phyloP scores from a whole-genome alignment of 2,329 filamentous ascomycete species.

The Aspergillus sojae region DNA sequence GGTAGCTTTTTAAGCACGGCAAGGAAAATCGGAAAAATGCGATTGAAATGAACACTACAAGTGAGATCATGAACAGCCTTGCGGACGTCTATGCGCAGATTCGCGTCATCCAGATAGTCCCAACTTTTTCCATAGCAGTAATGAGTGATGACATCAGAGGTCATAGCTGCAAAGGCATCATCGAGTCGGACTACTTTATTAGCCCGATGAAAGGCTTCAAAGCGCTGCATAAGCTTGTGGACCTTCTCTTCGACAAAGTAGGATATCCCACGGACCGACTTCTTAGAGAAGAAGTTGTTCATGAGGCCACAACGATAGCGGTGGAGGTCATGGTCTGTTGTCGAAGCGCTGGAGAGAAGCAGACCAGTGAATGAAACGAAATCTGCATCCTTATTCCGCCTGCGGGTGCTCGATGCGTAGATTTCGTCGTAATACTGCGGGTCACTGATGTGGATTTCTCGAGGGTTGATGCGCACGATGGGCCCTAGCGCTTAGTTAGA shows the following conservation, averaged over 20 bases:
- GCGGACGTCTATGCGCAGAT: slow-evolving; percentile 23
- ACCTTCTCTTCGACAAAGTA: slow-evolving; percentile 36
- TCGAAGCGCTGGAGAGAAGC: slow-evolving; percentile 30
- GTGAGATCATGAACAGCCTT: slow-evolving; percentile 29
- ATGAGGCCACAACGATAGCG: slow-evolving; percentile 45
- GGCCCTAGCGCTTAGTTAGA: slow-evolving; percentile 26
- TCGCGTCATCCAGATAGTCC: slow-evolving; percentile 32
- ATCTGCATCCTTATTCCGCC: slow-evolving; percentile 27
- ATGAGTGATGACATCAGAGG: slow-evolving; percentile 40
- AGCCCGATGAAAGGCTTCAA: slow-evolving; percentile 15
- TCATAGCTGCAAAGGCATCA: slow-evolving; percentile 28
- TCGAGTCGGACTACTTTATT: slow-evolving; percentile 18
- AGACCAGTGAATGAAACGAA: slow-evolving; percentile 16
- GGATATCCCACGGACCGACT: slow-evolving; percentile 39
- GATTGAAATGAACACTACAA: slow-evolving; percentile 25
- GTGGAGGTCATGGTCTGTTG: slow-evolving; percentile 45
- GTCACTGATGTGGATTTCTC: slow-evolving; percentile 42
- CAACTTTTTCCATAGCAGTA: slow-evolving; percentile 42
- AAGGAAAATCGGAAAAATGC: slow-evolving; percentile 21
- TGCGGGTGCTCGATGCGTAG: slow-evolving; percentile 25
- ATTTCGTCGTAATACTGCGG: slow-evolving; percentile 37
- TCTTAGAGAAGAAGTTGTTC: slow-evolving; percentile 49
- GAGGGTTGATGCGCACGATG: slow-evolving; percentile 40
- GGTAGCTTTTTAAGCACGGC: slow-evolving; percentile 15
- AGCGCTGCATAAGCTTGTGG: slow-evolving; percentile 17